Evolutionary conservation across 2,329 filamentous ascomycete genomes (phyloP), one percentile per base, ranked within the genome.

Genomic region (Xenoacremonium recifei): DNA sequence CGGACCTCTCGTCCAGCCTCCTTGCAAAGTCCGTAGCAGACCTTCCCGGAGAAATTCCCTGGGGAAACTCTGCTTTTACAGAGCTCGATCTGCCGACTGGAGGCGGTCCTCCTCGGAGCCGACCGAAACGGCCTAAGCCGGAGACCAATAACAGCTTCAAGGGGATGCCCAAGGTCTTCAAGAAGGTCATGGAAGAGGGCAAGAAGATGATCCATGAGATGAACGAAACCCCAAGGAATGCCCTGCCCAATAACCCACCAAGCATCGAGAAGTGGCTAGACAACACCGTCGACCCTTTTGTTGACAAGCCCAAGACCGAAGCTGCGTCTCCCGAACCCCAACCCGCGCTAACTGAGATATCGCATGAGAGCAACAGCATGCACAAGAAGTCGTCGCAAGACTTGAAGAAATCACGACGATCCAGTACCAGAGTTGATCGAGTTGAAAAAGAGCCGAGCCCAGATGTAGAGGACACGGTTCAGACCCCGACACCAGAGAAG

Each of bases 241-340:
- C 69, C 2, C 63, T 65, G 3, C 52, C 58, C 10, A 83, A 84
- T 45, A 75, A 79, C 32, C 80, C 81, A 5, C 77, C 75, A 1
- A 84, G 74, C 53, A 85, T 85, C 40, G 81, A 85, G 57, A 82
- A 75, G 17, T 85, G 81, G 81, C 66, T 85, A 19, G 79, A 77
- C 54, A 73, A 69, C 17, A 85, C 81, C 0, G 73, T 82, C 12
- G 81, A 84, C 51, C 79, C 80, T 4, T 82, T 82, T 54, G 69
- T 82, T 3, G 79, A 83, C 13, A 49, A 55, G n/a, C 31, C 42
- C 6, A 49, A 52, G 6, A 36, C 38, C 23, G 40, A 53, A 31
- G 44, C 48, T 18, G 32, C 42, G 9, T 29, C 16, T 31, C 27
- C 40, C 12, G 39, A 46, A 32, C 20, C 33, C n/a, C 27, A 31